Evolutionary conservation across 257 asterid genomes (phyloP), one percentile per base, ranked within the genome.

Genomic region (Hygrophila difformis): DNA sequence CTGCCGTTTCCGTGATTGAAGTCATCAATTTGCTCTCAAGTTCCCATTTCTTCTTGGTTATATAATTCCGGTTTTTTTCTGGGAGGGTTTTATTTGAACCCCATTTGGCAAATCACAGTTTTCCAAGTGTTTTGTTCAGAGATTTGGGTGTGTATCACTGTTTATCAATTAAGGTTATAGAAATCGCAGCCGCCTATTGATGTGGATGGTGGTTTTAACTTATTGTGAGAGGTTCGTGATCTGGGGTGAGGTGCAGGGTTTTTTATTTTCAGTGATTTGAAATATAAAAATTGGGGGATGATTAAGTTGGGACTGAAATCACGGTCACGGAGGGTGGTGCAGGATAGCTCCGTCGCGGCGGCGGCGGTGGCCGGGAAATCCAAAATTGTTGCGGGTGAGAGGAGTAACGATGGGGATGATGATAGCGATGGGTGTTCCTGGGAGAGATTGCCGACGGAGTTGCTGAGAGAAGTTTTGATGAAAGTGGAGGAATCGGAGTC

Each of bases 401-500:
- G 13, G 17, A 22, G 29, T 33, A 22, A 3, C 17, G 70, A 54
- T 41, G 34, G 9, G 18, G 52, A 39, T 16, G 65, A 73, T 3
- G 39, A 14, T 16, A 26, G 51, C 22, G 39, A 41, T 14, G 44
- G 43, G 16, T 59, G 66, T 51, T 68, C 58, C 65, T 87, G 95
- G 97, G 70, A 73, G 55, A 74, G 63, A 51, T 62, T 87, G 79
- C 95, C 97, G n/a, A 26, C 56, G 44, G 97, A 87, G 50, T 47
- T 87, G 23, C 40, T 84, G 53, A 87, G 95, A 47, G 92, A 84
- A 60, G 78, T 87, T n/a, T 31, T 81, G 61, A 33, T 68, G 49
- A 81, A 51, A 63, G 60, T 87, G 8, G 97, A 87, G 60, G 86
- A 72, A 35, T 63, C 73, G 12, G 95, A 72, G 53, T 51, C 74